Base-by-base conservation (phyloP, 2,329 filamentous ascomycete genomes). In the Metarhizium robertsii region DNA sequence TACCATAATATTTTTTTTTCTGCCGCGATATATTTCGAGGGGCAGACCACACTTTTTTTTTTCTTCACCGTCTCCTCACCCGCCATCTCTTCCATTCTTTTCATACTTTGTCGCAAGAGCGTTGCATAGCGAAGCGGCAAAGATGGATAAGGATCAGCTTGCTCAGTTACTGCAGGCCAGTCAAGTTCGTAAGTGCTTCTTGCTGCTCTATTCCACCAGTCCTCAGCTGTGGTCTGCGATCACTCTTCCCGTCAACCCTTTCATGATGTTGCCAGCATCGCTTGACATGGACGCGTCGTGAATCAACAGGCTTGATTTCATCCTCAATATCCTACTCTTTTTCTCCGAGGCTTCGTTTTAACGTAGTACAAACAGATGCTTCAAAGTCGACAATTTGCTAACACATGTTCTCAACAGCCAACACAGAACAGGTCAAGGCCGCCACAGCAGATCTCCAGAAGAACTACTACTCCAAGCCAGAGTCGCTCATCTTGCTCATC, bases 391-490 rank as follows among this genome's bases (percentile, higher is more conserved):
- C 38, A 47, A 34, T 46, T 42, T 49, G 59, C 71, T 78, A 61
- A 76, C 70, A 59, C 49, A 59, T 25, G 60, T 64, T 59, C 56
- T 61, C 53, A 65, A 42, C 67, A 95, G 91, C 94, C 69, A 87
- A 95, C 74, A 96, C 91, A 62, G 85, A 89, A 64, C 85, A 86
- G 73, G 86, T 95, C 72, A 95, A 96, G 81, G 84, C 88, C 62
- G 90, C 92, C 60, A 99, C 92, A 18, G 84, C 88, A 57, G 85
- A 91, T 66, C 84, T 97, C 58, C 92, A 95, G 74, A 94, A 95
- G 73, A 89, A 88, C 74, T 97, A 90, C 79, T 97, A 95, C 78
- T 86, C 84, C 66, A 83, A 90, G 63, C 87, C 92, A 43, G 83
- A 91, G 66, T 90, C 90, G 16, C 84, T 97, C 56, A 80, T 92